A percentile compares a stretch with the other conserved stretches of the same genome.
phyloP scores from a whole-genome alignment of 768 basidiomycete species.

The Pleurotus eryngii region DNA sequence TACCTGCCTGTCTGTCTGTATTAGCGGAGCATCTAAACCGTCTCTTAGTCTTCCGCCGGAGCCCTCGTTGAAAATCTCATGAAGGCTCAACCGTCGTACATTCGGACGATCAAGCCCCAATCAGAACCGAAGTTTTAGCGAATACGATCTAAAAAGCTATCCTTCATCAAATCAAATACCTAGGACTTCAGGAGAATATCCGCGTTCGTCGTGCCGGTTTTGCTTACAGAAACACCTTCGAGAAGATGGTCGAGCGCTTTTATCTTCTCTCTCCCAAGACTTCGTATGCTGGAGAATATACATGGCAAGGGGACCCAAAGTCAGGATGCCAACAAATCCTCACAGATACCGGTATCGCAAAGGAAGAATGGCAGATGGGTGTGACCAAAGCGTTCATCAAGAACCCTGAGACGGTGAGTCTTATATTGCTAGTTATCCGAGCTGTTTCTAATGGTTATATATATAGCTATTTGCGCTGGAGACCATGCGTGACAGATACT shows the following conservation, averaged over 20 bases:
- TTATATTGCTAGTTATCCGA: neutral
- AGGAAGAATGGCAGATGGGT: slow-evolving; percentile 99
- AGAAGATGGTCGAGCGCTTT: slow-evolving; percentile 98
- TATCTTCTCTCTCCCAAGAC: slow-evolving; percentile 93
- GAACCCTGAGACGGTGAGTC: slow-evolving; percentile 88
- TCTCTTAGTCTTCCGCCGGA: slow-evolving; percentile 75
- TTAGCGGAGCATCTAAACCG: neutral
- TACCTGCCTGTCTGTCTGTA: neutral
- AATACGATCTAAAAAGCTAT: slow-evolving; percentile 97
- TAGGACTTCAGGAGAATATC: slow-evolving; percentile 97
- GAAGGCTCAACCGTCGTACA: slow-evolving; percentile 96
- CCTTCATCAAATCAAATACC: slow-evolving; percentile 98
- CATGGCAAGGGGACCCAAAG: slow-evolving; percentile 86
- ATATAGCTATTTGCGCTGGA: slow-evolving; percentile 91
- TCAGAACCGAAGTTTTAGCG: slow-evolving; percentile 87
- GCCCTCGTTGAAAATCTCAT: slow-evolving; percentile 97
- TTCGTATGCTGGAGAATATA: slow-evolving; percentile 98
- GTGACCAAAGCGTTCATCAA: slow-evolving; percentile 99
- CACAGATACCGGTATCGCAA: slow-evolving; percentile 91
- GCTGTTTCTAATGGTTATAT: slow-evolving; percentile 7
- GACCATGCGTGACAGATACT: slow-evolving; percentile 98
- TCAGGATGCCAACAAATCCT: slow-evolving; percentile 92
- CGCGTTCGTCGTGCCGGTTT: slow-evolving; percentile 96
- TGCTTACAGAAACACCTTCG: slow-evolving; percentile 96
- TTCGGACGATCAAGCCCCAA: slow-evolving; percentile 99